phyloP scores from a whole-genome alignment of 2,329 filamentous ascomycete genomes.

The Teratosphaeriaceae sp. region DNA sequence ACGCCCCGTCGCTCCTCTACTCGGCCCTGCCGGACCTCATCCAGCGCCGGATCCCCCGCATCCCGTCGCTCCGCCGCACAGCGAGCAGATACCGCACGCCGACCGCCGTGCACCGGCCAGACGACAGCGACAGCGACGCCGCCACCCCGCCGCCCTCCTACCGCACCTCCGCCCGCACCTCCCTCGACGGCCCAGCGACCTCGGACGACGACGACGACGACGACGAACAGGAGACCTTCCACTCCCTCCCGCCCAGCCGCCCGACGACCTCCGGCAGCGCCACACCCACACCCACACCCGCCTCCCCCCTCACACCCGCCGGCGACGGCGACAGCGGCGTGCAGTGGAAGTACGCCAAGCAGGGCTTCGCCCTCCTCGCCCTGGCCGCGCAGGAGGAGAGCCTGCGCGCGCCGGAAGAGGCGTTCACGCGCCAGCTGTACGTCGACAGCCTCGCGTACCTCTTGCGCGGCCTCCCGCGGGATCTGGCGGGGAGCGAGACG shows the following conservation, averaged over 20 bases:
- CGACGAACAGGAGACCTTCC: slow-evolving; percentile 11
- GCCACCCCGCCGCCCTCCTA: slow-evolving; percentile 20
- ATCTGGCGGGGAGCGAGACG: slow-evolving; percentile 51
- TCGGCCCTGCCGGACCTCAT: slow-evolving; percentile 49
- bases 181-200: slow-evolving; percentile 6
- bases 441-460: slow-evolving; percentile 58
- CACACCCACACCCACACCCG: slow-evolving; percentile 8
- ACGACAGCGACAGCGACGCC: slow-evolving; percentile 13
- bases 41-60: slow-evolving; percentile 44
- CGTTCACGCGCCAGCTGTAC: slow-evolving; percentile 56
- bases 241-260: slow-evolving; percentile 14
- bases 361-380: slow-evolving; percentile 44
- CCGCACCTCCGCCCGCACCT: slow-evolving; percentile 7
- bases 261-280: slow-evolving; percentile 15
- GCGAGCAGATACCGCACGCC: slow-evolving; percentile 3
- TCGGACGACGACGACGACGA: slow-evolving; percentile 9
- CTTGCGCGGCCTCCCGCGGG: slow-evolving; percentile 53
- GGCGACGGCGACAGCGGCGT: slow-evolving; percentile 31
- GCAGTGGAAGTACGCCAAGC: slow-evolving; percentile 46
- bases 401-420: slow-evolving; percentile 26
- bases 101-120: not conserved
- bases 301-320: no score
- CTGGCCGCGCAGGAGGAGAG: slow-evolving; percentile 42
- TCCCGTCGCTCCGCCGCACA: slow-evolving; percentile 41
- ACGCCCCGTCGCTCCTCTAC: slow-evolving; percentile 42